Base-by-base conservation (phyloP, 1,284 basidiomycete genomes). In the Moniliella sp. region DNA sequence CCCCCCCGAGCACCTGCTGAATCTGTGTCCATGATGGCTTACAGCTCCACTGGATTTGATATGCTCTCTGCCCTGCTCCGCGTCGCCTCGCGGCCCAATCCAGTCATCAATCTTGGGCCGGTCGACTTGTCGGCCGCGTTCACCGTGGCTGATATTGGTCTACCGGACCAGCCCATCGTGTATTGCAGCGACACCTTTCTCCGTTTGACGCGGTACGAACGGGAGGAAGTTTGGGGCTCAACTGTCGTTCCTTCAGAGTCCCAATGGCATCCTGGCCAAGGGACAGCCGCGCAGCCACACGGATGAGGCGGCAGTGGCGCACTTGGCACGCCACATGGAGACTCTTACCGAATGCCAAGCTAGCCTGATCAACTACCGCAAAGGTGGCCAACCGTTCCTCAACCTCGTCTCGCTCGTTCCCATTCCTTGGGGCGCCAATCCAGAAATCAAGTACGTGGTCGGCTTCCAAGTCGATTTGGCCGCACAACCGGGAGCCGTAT, bases 121-220 rank as follows among this genome's bases (percentile, higher is more conserved):
- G 79, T 94, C 21, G 86, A 94, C 60, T 66, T 84, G 36, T 77
- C 78, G 2, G 84, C 80, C 55, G 73, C 78, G 5, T 93, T 94
- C 59, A 69, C 78, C 42, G 77, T 94, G 31, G 75, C 76, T 34
- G 84, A 93, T 56, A 69, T 75, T 12, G 71, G 77, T 9, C 66
- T 76, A 30, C 72, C 72, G 45, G 83, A 93, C 51, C 67, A 67
- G 30, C 82, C 84, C 1, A 75, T 93, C 50, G 74, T 91, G 7
- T 91, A 86, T 48, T 80, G 78, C 36, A 78, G 74, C 8, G 79
- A 78, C 15, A 68, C 66, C 0, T 91, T 91, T 56, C 74, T 68
- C 50, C 65, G 67, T 15, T 67, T 93, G 39, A 93, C 83, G 0
- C 83, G 82, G 0, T 93, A 91, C 59, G 50, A 65, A 9, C 35